Percentiles rank a stretch among this genome's conserved stretches.
Conservation (phyloP, 2,329 filamentous ascomycete species). For the Graphiopsis chlorocephala region DNA sequence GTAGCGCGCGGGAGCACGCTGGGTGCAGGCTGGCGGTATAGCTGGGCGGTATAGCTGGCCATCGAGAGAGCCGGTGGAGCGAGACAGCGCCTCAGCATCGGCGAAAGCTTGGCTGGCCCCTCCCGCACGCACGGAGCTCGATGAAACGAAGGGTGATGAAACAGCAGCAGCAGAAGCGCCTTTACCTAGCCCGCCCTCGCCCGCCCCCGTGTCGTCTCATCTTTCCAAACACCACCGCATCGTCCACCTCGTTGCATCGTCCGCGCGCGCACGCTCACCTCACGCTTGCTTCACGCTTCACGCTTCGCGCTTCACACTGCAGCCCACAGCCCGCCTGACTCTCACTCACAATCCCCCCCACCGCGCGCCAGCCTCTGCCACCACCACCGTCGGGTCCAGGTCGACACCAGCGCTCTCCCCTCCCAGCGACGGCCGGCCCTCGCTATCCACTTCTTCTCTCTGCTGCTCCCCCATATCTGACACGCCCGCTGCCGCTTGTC, state of each 20-base stretch:
- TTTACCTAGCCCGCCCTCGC: not conserved
- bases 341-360: not conserved
- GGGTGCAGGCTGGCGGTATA: not conserved
- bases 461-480: constrained; percentile 13
- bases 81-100: not conserved
- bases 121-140: not conserved
- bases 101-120: not conserved
- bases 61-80: not conserved
- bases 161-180: not conserved
- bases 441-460: constrained; percentile 13
- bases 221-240: constrained; percentile 1
- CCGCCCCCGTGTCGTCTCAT: constrained; percentile 2
- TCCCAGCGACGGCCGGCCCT: constrained; percentile 16
- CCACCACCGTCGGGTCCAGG: constrained; percentile 8
- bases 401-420: not conserved
- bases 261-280: not conserved
- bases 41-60: no score
- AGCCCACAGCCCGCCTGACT: not conserved
- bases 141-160: not conserved
- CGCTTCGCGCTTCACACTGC: not conserved
- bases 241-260: not conserved
- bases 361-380: constrained; percentile 10
- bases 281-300: not conserved
- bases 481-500: constrained; percentile 15
- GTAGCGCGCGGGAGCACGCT: not conserved